Conservation (phyloP, 2,329 filamentous ascomycete species). For the Monosporascus sp. region DNA sequence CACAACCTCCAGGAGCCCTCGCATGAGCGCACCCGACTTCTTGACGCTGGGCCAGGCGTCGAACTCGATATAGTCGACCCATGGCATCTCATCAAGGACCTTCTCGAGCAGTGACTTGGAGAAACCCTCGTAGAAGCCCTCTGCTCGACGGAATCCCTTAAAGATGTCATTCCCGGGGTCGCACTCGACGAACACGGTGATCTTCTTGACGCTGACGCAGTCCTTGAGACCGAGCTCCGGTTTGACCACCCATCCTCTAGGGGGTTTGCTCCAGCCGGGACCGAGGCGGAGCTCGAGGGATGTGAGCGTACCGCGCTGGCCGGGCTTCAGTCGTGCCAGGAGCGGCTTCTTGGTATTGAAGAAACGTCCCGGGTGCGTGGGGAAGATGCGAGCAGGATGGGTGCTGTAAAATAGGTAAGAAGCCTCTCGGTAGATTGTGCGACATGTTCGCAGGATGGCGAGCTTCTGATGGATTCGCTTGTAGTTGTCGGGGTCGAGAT, state of each 20-base stretch:
- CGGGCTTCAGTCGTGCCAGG: constrained; percentile 57
- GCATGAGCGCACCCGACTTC: constrained; percentile 60
- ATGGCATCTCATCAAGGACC: constrained; percentile 53
- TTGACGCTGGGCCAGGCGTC: constrained; percentile 64
- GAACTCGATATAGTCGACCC: constrained; percentile 57
- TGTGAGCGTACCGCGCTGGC: constrained; percentile 55
- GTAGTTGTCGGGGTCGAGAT: constrained; percentile 63
- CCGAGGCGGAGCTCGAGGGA: constrained; percentile 66
- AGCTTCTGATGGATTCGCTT: constrained; percentile 56
- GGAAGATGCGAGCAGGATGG: constrained; percentile 61
- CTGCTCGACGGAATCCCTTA: constrained; percentile 59
- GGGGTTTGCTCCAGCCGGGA: constrained; percentile 67
- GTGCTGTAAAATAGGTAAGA: constrained; percentile 61
- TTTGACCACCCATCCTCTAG: constrained; percentile 65
- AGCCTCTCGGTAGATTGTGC: constrained; percentile 57
- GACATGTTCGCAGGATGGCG: constrained; percentile 55
- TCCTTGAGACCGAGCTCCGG: constrained; percentile 58
- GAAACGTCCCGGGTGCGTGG: constrained; percentile 56
- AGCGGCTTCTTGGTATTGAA: constrained; percentile 71
- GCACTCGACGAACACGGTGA: constrained; percentile 66
- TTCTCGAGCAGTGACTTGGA: constrained; percentile 50
- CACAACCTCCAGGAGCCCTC: constrained; percentile 50
- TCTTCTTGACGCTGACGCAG: constrained; percentile 50
- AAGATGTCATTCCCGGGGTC: constrained; percentile 66
- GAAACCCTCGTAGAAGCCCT: constrained; percentile 68